Conservation (phyloP, 768 basidiomycete genomes). For the Scleroderma citrinum region DNA sequence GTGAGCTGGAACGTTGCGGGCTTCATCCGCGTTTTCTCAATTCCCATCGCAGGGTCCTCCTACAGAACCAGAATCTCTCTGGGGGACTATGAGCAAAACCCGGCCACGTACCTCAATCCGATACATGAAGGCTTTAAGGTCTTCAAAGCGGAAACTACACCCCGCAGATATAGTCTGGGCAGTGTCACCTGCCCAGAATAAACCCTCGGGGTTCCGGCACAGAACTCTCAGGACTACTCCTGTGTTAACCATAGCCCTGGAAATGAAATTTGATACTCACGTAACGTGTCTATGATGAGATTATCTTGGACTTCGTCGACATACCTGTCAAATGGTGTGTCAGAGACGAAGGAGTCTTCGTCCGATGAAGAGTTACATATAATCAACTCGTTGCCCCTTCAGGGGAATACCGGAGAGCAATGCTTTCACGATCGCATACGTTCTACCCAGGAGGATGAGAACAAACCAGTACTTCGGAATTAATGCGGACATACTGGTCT, state of each 20-base stretch:
- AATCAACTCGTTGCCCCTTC: constrained; percentile 42
- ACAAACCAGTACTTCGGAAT: not conserved
- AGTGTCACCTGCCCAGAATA: constrained; percentile 72
- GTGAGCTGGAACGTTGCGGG: constrained; percentile 44
- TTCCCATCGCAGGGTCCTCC: constrained; percentile 6
- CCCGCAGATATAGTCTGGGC: constrained; percentile 68
- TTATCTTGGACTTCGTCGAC: constrained; percentile 68
- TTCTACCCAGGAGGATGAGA: constrained; percentile 27
- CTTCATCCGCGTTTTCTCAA: not conserved
- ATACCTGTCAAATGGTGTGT: constrained; percentile 31
- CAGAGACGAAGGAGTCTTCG: not conserved
- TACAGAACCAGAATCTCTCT: not conserved
- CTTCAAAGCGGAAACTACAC: constrained; percentile 60
- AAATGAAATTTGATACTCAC: constrained; percentile 29
- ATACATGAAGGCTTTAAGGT: constrained; percentile 56
- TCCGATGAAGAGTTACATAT: constrained; percentile 35
- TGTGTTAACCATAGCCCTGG: not conserved
- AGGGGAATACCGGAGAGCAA: constrained; percentile 14
- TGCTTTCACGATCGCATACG: constrained; percentile 40
- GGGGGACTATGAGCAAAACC: not conserved
- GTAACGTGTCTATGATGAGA: constrained; percentile 49
- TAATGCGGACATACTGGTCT: constrained; percentile 39
- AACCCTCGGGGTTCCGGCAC: constrained; percentile 51
- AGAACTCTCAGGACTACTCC: constrained; percentile 48
- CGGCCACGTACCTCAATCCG: constrained; percentile 43